Evolutionary conservation across 495 filamentous ascomycete genomes (phyloP), one percentile per base, ranked within the genome.

Genomic region (Neurospora terricola): DNA sequence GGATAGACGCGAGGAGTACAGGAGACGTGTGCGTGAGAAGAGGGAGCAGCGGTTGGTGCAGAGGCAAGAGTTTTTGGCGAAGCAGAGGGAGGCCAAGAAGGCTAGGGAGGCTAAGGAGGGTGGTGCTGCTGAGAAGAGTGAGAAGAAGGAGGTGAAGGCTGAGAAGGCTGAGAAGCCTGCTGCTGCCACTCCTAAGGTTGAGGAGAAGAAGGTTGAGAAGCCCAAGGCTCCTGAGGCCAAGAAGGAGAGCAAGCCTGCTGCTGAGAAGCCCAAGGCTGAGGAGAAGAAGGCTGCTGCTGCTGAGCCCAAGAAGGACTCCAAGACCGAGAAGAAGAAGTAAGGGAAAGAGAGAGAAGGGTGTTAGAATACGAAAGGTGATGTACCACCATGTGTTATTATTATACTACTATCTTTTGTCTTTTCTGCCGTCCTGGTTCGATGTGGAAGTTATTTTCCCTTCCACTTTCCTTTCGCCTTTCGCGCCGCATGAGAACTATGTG

Each of bases 1-100:
- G 9, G 71, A 9, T 11, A 72, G 79, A 0, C 76, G 78, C 38
- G 73, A 74, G 37, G 42, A 75, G 48, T 78, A 78, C 71, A 74
- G 66, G 70, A 36, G n/a, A 16, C 39, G 18, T n/a, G 74, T 78
- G 48, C 70, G 72, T 38, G 76, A 71, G 23, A 79, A 78, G 71
- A 62, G 76, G 21, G 70, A 71, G 30, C 39, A 42, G 73, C 71
- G 36, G 59, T 21, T 76, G 43, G 72, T 69, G 2, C 68, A 76
- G 71, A 66, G 70, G 21, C 16, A 27, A 9, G 73, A 72, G 69
- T 45, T 70, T 12, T 54, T 70, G 12, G 72, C 72, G 12, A 62
- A 62, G 54, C 54, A 62, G 54, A 62, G 54, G 23, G 23, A 62
- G 5, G 34, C 70, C 71, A 73, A 76, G 62, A 72, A 76, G 69